Base-by-base conservation (phyloP, 352 stramenopile genomes). In the Thalassiosira hispida region DNA sequence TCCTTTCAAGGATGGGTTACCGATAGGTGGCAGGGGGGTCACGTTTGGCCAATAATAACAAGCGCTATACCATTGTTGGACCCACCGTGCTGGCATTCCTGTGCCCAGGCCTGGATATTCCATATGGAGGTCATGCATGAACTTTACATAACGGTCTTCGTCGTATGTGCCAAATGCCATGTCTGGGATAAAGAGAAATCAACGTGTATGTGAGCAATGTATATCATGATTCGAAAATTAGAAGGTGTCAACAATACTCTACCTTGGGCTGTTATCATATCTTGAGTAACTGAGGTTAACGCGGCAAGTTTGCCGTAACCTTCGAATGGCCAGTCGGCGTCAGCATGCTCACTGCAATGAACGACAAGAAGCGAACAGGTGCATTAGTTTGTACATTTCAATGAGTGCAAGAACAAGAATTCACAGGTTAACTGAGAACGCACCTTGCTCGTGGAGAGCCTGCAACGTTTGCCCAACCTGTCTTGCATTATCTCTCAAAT, bases 401-500 rank as follows among this genome's bases (percentile, higher is more conserved):
- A n/a, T n/a, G n/a, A n/a, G n/a, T n/a, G n/a, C n/a, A n/a, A n/a
- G n/a, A n/a, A n/a, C n/a, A n/a, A 46, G 31, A 63, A 44, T 22
- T 29, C 18, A 12, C 23, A 35, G 29, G 1, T 27, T n/a, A 2
- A 63, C 18, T 11, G 12, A 4, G 12, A 4, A 52, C 47, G 70
- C 29, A 79, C 71, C 68, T 61, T 85, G 42, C 33, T 79, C 56
- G 52, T 85, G 77, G 9, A 85, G 40, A 57, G 51, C 55, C 38
- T 73, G 29, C 4, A 84, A 20, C 25, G 74, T 59, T 65, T 81
- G 49, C 16, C 61, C 75, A 60, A 84, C 64, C 44, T 49, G 56
- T 44, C 33, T 62, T 20, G 64, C 56, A 71, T 59, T 81, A 14
- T 69, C 27, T 31, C 68, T 14, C 23, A 74, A 33, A 44, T 67